These are phyloP conservation scores for Lecanoromycetidae sp. DNA, from an alignment of 2,329 filamentous ascomycete species.

Conservation along the genomic window DNA sequence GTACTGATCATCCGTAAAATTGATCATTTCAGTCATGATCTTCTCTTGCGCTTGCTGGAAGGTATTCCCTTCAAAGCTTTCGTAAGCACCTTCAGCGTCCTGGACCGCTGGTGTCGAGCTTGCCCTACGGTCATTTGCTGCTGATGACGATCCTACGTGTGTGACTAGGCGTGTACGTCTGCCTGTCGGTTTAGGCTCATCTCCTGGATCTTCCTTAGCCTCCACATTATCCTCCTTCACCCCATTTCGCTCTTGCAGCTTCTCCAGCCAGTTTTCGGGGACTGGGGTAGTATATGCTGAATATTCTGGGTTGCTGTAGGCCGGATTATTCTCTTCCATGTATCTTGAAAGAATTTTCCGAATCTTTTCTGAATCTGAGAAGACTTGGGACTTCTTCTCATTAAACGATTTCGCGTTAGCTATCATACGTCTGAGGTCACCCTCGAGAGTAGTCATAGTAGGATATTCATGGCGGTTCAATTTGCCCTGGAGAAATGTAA, in stretches of 20 bases:
- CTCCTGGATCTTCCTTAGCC: slow-evolving; percentile 12
- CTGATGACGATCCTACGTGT: slow-evolving; percentile 12
- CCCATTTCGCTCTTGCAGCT: slow-evolving; percentile 21
- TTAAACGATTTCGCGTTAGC: slow-evolving; percentile 80
- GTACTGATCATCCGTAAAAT: slow-evolving; percentile 54
- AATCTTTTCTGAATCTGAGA: slow-evolving; percentile 74
- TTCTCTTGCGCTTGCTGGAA: slow-evolving; percentile 83
- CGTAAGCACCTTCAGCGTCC: slow-evolving; percentile 16
- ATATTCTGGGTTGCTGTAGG: slow-evolving; percentile 59
- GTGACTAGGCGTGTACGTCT: slow-evolving; percentile 6
- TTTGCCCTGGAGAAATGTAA: slow-evolving; percentile 44
- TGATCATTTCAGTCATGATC: slow-evolving; percentile 61
- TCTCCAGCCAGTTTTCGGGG: slow-evolving; percentile 39
- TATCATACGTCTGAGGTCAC: slow-evolving; percentile 79
- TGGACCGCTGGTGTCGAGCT: slow-evolving; percentile 19
- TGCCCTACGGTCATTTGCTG: slow-evolving; percentile 12
- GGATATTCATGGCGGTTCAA: slow-evolving; percentile 56
- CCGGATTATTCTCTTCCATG: slow-evolving; percentile 78
- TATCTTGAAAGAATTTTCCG: slow-evolving; percentile 77
- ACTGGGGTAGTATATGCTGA: slow-evolving; percentile 62
- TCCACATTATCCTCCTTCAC: slow-evolving; percentile 7
- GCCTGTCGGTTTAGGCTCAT: slow-evolving; percentile 3
- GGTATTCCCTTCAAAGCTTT: slow-evolving; percentile 52
- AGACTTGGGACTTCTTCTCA: slow-evolving; percentile 56
- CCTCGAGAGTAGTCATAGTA: slow-evolving; percentile 62